Evolutionary conservation across 805 yeast genomes (phyloP), one percentile per base, ranked within the genome.

Genomic region (Candida ascalaphidarum): DNA sequence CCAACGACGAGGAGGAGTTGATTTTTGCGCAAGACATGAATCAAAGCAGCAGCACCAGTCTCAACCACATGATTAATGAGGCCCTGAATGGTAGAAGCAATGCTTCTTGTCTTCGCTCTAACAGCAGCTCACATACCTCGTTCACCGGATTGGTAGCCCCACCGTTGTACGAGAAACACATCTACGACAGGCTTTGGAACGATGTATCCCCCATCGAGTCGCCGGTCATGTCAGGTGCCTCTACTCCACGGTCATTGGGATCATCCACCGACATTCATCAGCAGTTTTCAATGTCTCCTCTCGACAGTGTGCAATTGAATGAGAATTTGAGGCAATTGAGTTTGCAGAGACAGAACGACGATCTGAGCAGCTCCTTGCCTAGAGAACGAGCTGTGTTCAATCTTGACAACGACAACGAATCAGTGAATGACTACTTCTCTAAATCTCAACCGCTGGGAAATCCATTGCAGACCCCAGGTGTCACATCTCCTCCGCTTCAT

Each of bases 151-250:
- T 73, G 25, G 65, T 74, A 58, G 92, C 95, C 1, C 96, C 96
- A 3, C 95, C 96, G 16, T 68, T 79, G 32, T 86, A 86, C 50
- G 86, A 75, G 34, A 74, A 69, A 30, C 94, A 83, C 50, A 72
- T 84, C 21, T 82, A 80, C 51, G 96, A 86, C 53, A 61, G 81
- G 31, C 53, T 86, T 14, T 85, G 82, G 82, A 68, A 71, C 20
- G 88, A 78, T 32, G 62, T 75, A 7, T 58, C 74, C 4, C 76
- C 74, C 4, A 36, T 52, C 5, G 73, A 66, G 14, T 65, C 68
- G 5, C 74, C 75, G 4, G 34, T 47, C 10, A 38, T 39, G 14
- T 67, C 74, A 0, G 73, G 73, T 3, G 23, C 56, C 5, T 51
- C 53, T 7, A 61, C 69, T 1, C 65, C 68, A 16, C 37, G 56